Conservation (phyloP, 2,329 filamentous ascomycete genomes). For the Colletotrichum tofieldiae region DNA sequence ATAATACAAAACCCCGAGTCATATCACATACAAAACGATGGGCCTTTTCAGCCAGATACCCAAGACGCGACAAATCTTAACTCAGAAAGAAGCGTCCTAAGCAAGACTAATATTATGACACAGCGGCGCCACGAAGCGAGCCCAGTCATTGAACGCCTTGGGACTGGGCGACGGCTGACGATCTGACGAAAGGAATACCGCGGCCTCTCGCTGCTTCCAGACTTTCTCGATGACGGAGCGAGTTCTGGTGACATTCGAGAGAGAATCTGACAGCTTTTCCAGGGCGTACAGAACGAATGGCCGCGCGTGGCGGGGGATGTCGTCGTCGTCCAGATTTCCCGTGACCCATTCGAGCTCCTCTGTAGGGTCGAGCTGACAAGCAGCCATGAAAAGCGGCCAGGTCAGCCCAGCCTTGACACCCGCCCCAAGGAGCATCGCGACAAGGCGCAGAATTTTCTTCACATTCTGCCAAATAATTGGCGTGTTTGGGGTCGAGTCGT, state of each 20-base stretch:
- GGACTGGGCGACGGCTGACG: slow-evolving; percentile 35
- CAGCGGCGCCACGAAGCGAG: slow-evolving; percentile 57
- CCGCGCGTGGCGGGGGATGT: slow-evolving; percentile 50
- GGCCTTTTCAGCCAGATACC: background rate
- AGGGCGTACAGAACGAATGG: slow-evolving; percentile 56
- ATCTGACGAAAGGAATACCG: slow-evolving; percentile 25
- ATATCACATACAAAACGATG: background rate
- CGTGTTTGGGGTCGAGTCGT: slow-evolving; percentile 57
- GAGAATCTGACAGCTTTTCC: slow-evolving; percentile 55
- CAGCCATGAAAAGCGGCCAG: slow-evolving; percentile 61
- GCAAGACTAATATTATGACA: slow-evolving; percentile 60
- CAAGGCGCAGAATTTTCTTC: slow-evolving; percentile 52
- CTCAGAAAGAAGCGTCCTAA: slow-evolving; percentile 42
- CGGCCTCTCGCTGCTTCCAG: slow-evolving; percentile 57
- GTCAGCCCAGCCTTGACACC: slow-evolving; percentile 53
- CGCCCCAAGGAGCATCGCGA: slow-evolving; percentile 52
- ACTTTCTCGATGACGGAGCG: slow-evolving; percentile 61
- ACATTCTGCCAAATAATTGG: slow-evolving; percentile 47
- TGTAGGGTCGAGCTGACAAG: slow-evolving; percentile 55
- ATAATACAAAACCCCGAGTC: background rate
- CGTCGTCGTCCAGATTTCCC: slow-evolving; percentile 42
- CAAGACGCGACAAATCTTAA: background rate
- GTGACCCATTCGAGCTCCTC: slow-evolving; percentile 53
- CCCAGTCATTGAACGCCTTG: slow-evolving; percentile 57
- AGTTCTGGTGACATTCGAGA: slow-evolving; percentile 58